phyloP scores from a whole-genome alignment of 305 asterid genomes.

The Striga hermonthica region DNA sequence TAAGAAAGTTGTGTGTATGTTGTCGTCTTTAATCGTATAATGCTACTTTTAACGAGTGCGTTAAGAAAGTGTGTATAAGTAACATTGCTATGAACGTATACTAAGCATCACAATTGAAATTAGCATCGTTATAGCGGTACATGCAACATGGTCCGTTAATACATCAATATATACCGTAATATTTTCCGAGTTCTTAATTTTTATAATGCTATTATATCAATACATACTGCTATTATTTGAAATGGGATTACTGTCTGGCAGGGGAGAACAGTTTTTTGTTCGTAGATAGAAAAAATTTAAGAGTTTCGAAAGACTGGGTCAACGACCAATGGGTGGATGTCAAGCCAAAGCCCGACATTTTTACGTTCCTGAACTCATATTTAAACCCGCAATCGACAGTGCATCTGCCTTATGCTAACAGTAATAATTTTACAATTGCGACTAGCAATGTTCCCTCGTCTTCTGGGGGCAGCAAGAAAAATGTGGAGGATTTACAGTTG shows the following conservation, averaged over 20 bases:
- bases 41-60: too few species aligned
- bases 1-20: too few species aligned
- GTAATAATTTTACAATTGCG: neutral
- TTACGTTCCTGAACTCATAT: slow-evolving; percentile 35
- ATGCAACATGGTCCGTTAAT: too few species aligned
- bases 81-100: too few species aligned
- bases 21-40: too few species aligned
- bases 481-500: slow-evolving; percentile 3
- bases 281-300: slow-evolving; percentile 34
- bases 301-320: slow-evolving; percentile 61
- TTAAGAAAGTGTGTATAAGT: too few species aligned
- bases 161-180: too few species aligned
- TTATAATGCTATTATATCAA: too few species aligned
- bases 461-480: slow-evolving; percentile 11
- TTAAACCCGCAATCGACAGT: slow-evolving; percentile 17
- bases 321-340: slow-evolving; percentile 45
- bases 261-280: slow-evolving; percentile 45
- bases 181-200: too few species aligned
- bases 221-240: too few species aligned
- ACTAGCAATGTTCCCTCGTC: slow-evolving; percentile 7
- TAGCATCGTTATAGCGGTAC: too few species aligned
- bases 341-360: slow-evolving; percentile 39
- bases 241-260: slow-evolving; percentile 22
- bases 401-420: neutral
- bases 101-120: too few species aligned